Evolutionary conservation across 2,329 filamentous ascomycete species (phyloP).

Genomic region (Neonectria coccinea): DNA sequence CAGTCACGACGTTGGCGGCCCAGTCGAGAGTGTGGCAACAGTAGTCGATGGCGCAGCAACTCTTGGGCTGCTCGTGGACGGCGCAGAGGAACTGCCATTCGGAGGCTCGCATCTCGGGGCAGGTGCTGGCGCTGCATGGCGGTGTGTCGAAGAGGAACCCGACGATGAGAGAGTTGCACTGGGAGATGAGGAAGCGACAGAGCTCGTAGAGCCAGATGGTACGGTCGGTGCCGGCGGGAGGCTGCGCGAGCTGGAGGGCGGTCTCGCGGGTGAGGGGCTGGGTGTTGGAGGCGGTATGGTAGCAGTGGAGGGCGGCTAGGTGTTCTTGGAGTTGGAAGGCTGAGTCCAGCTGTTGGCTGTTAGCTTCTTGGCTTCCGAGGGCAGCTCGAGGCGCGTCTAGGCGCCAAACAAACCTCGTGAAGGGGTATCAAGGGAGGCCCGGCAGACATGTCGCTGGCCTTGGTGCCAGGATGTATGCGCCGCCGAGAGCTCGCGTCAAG

Average conservation of each 20-base stretch:
- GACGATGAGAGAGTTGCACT: slow-evolving; percentile 92
- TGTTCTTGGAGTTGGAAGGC: slow-evolving; percentile 98
- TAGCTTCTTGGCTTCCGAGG: slow-evolving; percentile 21
- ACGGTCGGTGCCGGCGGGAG: slow-evolving; percentile 84
- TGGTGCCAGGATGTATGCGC: slow-evolving; percentile 92
- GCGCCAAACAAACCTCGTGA: slow-evolving; percentile 72
- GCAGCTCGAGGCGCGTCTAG: neutral
- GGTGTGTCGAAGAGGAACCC: slow-evolving; percentile 92
- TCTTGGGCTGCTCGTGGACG: slow-evolving; percentile 95
- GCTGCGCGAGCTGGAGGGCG: slow-evolving; percentile 80
- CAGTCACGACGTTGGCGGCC: slow-evolving; percentile 94
- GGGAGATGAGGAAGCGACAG: slow-evolving; percentile 93
- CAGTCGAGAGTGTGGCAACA: slow-evolving; percentile 99
- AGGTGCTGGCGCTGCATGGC: slow-evolving; percentile 88
- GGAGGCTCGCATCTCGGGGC: slow-evolving; percentile 97
- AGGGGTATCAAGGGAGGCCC: slow-evolving; percentile 90
- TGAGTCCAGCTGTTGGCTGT: slow-evolving; percentile 80
- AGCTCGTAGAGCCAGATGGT: slow-evolving; percentile 98
- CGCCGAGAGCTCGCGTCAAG: slow-evolving; percentile 81
- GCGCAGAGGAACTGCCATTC: slow-evolving; percentile 99
- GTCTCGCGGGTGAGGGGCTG: slow-evolving; percentile 80
- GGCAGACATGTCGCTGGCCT: slow-evolving; percentile 90
- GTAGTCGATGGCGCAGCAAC: slow-evolving; percentile 98
- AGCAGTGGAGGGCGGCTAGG: slow-evolving; percentile 89
- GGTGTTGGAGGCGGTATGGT: slow-evolving; percentile 76